Base-by-base conservation (phyloP, 495 filamentous ascomycete species). In the Tuber borchii region DNA sequence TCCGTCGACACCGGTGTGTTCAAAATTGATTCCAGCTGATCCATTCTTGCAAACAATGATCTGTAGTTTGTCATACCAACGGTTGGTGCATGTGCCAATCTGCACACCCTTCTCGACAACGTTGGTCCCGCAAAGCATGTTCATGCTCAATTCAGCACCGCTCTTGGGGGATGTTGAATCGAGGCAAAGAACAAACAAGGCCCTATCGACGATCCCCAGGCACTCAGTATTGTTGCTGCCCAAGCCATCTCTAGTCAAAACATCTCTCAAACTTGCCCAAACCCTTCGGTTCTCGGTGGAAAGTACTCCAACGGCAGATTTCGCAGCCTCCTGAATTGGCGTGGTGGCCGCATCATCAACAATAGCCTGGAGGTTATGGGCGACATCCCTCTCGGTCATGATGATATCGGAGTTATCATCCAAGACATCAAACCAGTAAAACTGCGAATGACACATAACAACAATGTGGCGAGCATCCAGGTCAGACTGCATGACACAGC, bases 1-100 rank as follows among this genome's bases (percentile, higher is more conserved):
- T 20, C 95, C 95, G 83, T 99, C 95, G 9, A 99, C 95, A 78
- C 96, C 96, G 0, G 95, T 99, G 83, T 99, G 95, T 83, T 99
- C 95, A 78, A 98, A 97, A 84, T 99, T 99, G 89, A 99, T 98
- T 42, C 95, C 95, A 0, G 95, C 95, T 77, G 92, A 95, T 16
- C 95, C 95, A 85, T 97, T 99, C 86, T 97, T 96, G 88, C 96
- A 98, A 56, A 99, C 95, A 73, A 99, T 99, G 77, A 99, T 98
- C 83, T 99, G 95, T 40, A 99, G 88, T 85, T 99, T 99, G 84
- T 99, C 95, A 82, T 99, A 99, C 95, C 95, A 99, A 73, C 95
- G 88, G 83, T 99, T 99, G 20, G 95, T 97, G 84, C 95, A 99
- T 46, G 95, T 99, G 34, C 95, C 95, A 46, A 97, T 92, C 84